Evolutionary conservation across 768 basidiomycete genomes (phyloP).

Genomic region (Leccinum olivaceopallidum): DNA sequence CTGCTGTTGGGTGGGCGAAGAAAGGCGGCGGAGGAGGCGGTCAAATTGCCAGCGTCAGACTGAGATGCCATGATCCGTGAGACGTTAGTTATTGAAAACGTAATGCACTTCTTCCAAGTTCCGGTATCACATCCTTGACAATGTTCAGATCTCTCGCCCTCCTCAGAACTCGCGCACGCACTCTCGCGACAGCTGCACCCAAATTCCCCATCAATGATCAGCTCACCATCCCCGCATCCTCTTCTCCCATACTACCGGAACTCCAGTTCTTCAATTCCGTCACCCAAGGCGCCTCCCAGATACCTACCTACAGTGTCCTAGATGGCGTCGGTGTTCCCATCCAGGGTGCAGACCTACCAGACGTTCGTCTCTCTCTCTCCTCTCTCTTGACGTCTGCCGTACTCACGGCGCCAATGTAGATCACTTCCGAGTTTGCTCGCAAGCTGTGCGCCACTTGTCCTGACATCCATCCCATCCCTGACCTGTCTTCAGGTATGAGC

Average conservation of each 20-base stretch:
- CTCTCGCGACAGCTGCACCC: conserved; percentile 18
- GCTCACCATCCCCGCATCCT: conserved; percentile 42
- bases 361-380: conserved; percentile 46
- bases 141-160: conserved; percentile 18
- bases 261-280: conserved; percentile 84
- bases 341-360: conserved; percentile 72
- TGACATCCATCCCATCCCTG: background rate
- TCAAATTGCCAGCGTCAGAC: conserved; percentile 47
- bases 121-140: conserved; percentile 13
- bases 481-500: conserved; percentile 54
- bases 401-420: conserved; percentile 39
- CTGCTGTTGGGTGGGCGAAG: conserved; percentile 70
- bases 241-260: conserved; percentile 65
- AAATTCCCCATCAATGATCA: conserved; percentile 23
- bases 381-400: background rate
- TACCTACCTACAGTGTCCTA: conserved; percentile 85
- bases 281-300: conserved; percentile 55
- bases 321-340: conserved; percentile 77
- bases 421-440: conserved; percentile 66
- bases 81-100: background rate
- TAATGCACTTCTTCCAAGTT: conserved; percentile 22
- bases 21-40: conserved; percentile 65
- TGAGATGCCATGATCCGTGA: background rate
- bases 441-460: conserved; percentile 45
- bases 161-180: conserved; percentile 7